These are phyloP conservation scores for Rhizophora apiculata DNA, from an alignment of 345 rosid species.

Conservation along the genomic window DNA sequence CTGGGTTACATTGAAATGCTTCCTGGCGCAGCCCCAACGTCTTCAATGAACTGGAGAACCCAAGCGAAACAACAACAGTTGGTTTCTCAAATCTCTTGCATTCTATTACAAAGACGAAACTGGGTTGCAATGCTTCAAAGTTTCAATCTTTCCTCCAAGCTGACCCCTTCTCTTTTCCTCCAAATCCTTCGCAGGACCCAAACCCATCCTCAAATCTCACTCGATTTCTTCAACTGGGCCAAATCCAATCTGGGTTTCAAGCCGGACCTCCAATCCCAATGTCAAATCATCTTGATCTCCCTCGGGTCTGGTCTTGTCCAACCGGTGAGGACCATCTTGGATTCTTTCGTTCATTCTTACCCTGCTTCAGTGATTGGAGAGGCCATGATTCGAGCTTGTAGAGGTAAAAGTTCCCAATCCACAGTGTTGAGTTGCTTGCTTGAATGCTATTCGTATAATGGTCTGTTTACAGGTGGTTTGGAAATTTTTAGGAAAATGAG, in stretches of 20 bases:
- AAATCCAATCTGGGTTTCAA: conserved; percentile 41
- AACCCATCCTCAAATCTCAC: conserved; percentile 36
- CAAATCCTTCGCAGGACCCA: conserved; percentile 51
- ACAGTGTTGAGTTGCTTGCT: conserved; percentile 40
- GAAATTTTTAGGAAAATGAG: conserved; percentile 43
- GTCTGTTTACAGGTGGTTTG: conserved; percentile 38
- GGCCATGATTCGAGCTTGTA: conserved; percentile 44
- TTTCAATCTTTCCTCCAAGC: conserved; percentile 44
- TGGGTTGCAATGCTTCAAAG: conserved; percentile 41
- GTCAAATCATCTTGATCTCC: conserved; percentile 37
- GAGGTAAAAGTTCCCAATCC: conserved; percentile 35
- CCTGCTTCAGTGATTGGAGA: conserved; percentile 28
- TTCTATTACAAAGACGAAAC: conserved; percentile 52
- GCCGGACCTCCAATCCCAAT: conserved; percentile 54
- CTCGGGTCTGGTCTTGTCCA: conserved; percentile 29
- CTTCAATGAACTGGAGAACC: conserved; percentile 48
- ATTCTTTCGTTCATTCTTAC: conserved; percentile 39
- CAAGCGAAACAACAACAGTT: conserved; percentile 36
- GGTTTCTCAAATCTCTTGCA: conserved; percentile 50
- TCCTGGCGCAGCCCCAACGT: conserved; percentile 9
- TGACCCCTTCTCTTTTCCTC: conserved; percentile 46
- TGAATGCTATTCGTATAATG: conserved; percentile 40
- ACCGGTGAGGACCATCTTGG: conserved; percentile 34
- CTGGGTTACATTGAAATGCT: conserved; percentile 22
- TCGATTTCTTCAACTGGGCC: conserved; percentile 61